phyloP scores from a whole-genome alignment of 2,329 filamentous ascomycete species.

The Fusarium hainanense region DNA sequence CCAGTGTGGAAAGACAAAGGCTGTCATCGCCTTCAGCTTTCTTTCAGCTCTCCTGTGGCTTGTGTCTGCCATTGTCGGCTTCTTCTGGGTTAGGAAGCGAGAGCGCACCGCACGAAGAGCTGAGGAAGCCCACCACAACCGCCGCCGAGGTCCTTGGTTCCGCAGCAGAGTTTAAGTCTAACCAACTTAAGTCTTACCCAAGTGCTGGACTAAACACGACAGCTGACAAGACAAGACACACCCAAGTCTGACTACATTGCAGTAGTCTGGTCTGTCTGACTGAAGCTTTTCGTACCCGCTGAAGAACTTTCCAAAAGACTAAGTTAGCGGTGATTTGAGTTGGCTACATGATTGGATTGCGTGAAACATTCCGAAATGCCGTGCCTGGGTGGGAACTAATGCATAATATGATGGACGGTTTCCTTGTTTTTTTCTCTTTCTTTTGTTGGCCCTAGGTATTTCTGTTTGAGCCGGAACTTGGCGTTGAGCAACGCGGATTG shows the following conservation, averaged over 20 bases:
- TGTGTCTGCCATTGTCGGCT: constrained; percentile 67
- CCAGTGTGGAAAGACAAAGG: constrained; percentile 75
- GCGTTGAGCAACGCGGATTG: constrained; percentile 7
- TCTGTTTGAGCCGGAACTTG: constrained; percentile 18
- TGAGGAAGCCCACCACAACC: constrained; percentile 43
- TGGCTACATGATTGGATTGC: constrained; percentile 21
- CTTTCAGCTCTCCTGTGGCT: constrained; percentile 78
- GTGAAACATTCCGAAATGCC: constrained; percentile 22
- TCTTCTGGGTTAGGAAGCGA: constrained; percentile 63
- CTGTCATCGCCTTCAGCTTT: constrained; percentile 77
- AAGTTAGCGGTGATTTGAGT: background rate
- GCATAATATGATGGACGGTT: constrained; percentile 13
- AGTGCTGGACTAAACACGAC: background rate
- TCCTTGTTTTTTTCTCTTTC: constrained; percentile 30
- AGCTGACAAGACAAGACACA: background rate
- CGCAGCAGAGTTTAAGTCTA: constrained; percentile 55
- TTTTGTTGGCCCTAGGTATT: background rate
- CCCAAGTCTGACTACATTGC: background rate
- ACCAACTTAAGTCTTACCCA: background rate
- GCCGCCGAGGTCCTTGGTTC: constrained; percentile 55
- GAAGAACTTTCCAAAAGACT: constrained; percentile 16
- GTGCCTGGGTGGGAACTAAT: constrained; percentile 23
- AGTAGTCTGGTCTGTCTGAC: background rate
- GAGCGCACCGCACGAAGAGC: constrained; percentile 50
- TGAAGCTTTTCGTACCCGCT: constrained; percentile 5